Conservation (phyloP, 1,284 basidiomycete genomes). For the Termitomyces sp. region DNA sequence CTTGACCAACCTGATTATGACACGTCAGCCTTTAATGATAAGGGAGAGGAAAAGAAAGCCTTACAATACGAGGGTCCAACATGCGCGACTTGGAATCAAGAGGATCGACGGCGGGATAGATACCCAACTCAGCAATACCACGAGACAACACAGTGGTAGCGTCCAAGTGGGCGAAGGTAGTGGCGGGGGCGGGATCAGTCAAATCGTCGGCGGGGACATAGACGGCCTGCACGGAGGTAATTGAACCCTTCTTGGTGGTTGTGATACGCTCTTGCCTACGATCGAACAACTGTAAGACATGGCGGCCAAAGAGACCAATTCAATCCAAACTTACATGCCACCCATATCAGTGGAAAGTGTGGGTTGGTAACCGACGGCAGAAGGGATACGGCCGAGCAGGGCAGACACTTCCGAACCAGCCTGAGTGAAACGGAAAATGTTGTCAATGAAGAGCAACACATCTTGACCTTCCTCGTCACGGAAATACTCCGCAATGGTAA, state of each 20-base stretch:
- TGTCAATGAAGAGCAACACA: constrained; percentile 99
- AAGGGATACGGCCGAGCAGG: constrained; percentile 98
- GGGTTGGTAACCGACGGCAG: constrained; percentile 99
- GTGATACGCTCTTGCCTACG: constrained; percentile 95
- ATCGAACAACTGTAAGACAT: constrained; percentile 7
- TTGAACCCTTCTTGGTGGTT: constrained; percentile 99
- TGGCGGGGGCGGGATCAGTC: constrained; percentile 99
- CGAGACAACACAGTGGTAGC: constrained; percentile 98
- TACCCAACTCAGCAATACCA: constrained; percentile 99
- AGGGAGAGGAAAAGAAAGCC: constrained; percentile 24
- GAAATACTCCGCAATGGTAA: constrained; percentile 99
- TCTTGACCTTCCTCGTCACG: constrained; percentile 99
- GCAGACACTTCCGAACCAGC: constrained; percentile 99
- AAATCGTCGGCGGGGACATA: constrained; percentile 99
- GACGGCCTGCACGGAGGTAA: constrained; percentile 99
- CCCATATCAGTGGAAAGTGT: constrained; percentile 99
- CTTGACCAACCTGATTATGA: constrained; percentile 55
- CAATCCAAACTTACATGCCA: constrained; percentile 74
- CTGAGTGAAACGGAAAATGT: constrained; percentile 99
- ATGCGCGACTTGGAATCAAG: constrained; percentile 99
- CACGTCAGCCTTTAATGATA: constrained; percentile 1
- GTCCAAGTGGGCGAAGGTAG: constrained; percentile 99
- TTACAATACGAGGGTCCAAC: constrained; percentile 97
- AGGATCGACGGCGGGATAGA: constrained; percentile 99
- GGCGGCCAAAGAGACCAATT: constrained; percentile 4